These are phyloP conservation scores for Sugiyamaella neomexicana DNA, from an alignment of 1,139 yeast species.

Conservation along the genomic window DNA sequence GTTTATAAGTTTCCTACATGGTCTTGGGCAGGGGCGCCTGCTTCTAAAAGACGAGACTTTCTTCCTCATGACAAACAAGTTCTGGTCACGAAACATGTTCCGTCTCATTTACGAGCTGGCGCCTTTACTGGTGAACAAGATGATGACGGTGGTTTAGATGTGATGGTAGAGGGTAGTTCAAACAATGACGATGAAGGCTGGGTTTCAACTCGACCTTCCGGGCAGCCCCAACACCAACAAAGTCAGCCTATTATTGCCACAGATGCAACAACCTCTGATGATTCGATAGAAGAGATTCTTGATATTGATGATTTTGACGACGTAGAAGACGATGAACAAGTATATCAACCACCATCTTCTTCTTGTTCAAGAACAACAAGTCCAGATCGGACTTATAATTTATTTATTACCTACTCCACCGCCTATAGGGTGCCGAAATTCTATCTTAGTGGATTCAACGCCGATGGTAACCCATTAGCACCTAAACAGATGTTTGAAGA, in stretches of 20 bases:
- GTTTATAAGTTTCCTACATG: slow-evolving; percentile 94
- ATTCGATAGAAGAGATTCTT: slow-evolving; percentile 29
- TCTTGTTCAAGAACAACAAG: slow-evolving; percentile 31
- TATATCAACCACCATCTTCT: slow-evolving; percentile 21
- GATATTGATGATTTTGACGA: slow-evolving; percentile 39
- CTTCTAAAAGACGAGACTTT: slow-evolving; percentile 60
- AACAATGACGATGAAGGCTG: slow-evolving; percentile 50
- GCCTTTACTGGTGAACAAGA: slow-evolving; percentile 49
- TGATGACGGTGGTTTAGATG: slow-evolving; percentile 36
- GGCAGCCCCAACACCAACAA: too few species aligned
- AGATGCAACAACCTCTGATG: not conserved
- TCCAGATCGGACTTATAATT: slow-evolving; percentile 71
- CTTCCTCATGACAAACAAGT: slow-evolving; percentile 85
- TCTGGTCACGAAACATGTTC: slow-evolving; percentile 84
- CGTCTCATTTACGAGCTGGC: slow-evolving; percentile 74
- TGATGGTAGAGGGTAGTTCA: slow-evolving; percentile 9
- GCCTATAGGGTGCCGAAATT: slow-evolving; percentile 95
- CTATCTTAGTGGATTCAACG: slow-evolving; percentile 83
- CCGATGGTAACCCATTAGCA: slow-evolving; percentile 78
- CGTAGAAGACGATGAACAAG: slow-evolving; percentile 31
- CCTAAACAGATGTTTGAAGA: slow-evolving; percentile 95
- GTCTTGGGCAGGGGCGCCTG: slow-evolving; percentile 82
- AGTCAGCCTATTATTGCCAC: too few species aligned
- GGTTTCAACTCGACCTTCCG: slow-evolving; percentile 35
- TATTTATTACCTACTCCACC: slow-evolving; percentile 89